Conservation (phyloP, 164 flowering plant genomes). For the Chimonanthus salicifolius region DNA sequence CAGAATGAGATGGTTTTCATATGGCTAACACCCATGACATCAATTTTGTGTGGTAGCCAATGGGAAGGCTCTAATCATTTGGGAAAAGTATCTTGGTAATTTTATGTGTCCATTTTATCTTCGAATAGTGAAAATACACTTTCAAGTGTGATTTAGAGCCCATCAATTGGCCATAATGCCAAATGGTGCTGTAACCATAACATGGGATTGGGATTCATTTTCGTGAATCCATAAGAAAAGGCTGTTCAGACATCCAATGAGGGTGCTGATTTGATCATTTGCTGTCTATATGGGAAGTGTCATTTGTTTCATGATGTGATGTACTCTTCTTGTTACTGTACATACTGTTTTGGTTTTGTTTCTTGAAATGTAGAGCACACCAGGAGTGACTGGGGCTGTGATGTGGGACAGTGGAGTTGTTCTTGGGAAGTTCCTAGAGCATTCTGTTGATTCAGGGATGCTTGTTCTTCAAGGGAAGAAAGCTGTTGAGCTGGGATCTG, state of each 20-base stretch:
- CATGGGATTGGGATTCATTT: no score
- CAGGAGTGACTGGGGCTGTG: conserved; percentile 92
- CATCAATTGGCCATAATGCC: no score
- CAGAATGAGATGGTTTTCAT: no score
- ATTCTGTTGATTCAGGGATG: conserved; percentile 56
- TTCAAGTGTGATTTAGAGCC: no score
- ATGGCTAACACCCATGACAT: no score
- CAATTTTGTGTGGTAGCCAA: no score
- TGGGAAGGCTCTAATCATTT: no score
- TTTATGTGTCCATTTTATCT: no score
- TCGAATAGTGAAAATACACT: no score
- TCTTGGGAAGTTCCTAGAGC: conserved; percentile 81
- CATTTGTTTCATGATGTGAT: background rate
- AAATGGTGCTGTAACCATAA: no score
- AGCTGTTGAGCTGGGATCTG: conserved; percentile 80
- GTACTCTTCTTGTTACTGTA: background rate
- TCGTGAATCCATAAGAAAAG: no score
- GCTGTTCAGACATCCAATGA: background rate
- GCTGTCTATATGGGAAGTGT: background rate
- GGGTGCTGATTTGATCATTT: background rate
- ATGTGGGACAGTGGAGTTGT: conserved; percentile 97
- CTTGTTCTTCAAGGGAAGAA: conserved; percentile 67
- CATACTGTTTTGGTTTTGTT: background rate
- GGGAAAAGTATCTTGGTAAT: no score
- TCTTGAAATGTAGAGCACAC: conserved; percentile 33